phyloP scores from a whole-genome alignment of 257 asterid species.

The Fraxinus pennsylvanica region DNA sequence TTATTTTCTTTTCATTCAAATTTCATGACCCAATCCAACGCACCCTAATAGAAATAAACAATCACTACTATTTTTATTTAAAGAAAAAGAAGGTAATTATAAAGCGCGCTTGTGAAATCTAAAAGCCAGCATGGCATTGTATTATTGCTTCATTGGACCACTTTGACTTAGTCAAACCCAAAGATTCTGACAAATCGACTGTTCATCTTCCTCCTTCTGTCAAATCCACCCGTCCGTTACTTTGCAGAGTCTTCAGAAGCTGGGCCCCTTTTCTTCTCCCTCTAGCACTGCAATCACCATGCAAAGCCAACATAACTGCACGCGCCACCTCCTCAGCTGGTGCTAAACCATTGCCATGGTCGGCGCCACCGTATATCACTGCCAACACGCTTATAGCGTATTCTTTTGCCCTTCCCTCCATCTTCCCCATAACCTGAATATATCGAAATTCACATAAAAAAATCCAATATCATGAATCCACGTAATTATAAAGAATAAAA shows the following conservation, averaged over 20 bases:
- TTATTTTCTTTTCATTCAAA: too few species aligned
- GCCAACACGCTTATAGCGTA: constrained; percentile 70
- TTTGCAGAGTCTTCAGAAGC: constrained; percentile 68
- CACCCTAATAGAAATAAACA: background rate
- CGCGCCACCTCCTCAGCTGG: constrained; percentile 92
- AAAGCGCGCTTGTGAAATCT: background rate
- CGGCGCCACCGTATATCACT: constrained; percentile 57
- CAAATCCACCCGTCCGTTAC: constrained; percentile 46
- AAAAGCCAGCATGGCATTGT: background rate
- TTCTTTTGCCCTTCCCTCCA: constrained; percentile 81
- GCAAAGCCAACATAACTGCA: constrained; percentile 77
- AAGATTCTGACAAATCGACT: constrained; percentile 10
- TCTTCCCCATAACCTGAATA: constrained; percentile 61
- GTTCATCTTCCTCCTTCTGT: constrained; percentile 34
- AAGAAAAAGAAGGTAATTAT: background rate
- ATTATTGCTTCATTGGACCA: background rate
- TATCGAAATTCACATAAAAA: background rate
- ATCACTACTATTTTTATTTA: background rate
- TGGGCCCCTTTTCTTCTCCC: constrained; percentile 83
- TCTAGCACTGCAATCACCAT: constrained; percentile 68
- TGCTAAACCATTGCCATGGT: constrained; percentile 45
- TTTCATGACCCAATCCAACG: too few species aligned
- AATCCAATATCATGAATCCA: background rate
- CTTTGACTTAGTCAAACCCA: background rate
- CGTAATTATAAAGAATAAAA: background rate